These are phyloP conservation scores for Prunus campanulata DNA, from an alignment of 306 rosid species.

Conservation along the genomic window DNA sequence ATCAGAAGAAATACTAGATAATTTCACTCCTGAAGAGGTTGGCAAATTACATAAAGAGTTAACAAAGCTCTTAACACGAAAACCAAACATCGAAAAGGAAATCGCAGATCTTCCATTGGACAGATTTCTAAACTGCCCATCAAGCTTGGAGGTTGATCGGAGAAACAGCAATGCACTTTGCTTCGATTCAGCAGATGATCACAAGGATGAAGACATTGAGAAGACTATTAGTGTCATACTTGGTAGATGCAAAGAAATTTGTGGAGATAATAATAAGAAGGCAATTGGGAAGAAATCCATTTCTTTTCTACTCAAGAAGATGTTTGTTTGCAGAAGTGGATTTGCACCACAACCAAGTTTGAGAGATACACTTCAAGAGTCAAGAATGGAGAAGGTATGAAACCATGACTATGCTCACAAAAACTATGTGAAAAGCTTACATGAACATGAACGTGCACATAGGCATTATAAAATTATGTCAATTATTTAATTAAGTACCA, in stretches of 20 bases:
- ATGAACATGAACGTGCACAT: background rate
- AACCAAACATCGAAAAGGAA: slow-evolving; percentile 66
- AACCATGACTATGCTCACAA: background rate
- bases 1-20: slow-evolving; percentile 50
- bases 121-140: slow-evolving; percentile 94
- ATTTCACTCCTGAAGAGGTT: slow-evolving; percentile 85
- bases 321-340: slow-evolving; percentile 86
- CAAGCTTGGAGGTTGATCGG: slow-evolving; percentile 92
- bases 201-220: slow-evolving; percentile 74
- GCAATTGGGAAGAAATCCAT: slow-evolving; percentile 75
- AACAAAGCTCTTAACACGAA: slow-evolving; percentile 65
- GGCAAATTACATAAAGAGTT: slow-evolving; percentile 81
- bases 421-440: background rate
- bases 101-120: slow-evolving; percentile 86
- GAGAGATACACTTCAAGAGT: slow-evolving; percentile 80
- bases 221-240: slow-evolving; percentile 81
- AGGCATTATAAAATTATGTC: background rate
- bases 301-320: slow-evolving; percentile 84
- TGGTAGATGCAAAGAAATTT: slow-evolving; percentile 75
- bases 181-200: slow-evolving; percentile 40
- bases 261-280: slow-evolving; percentile 58
- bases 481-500: background rate
- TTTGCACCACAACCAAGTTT: slow-evolving; percentile 76
- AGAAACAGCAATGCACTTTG: slow-evolving; percentile 63
- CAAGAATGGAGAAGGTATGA: slow-evolving; percentile 95